Base-by-base conservation (phyloP, 305 asterid species). In the Petunia hybrid region DNA sequence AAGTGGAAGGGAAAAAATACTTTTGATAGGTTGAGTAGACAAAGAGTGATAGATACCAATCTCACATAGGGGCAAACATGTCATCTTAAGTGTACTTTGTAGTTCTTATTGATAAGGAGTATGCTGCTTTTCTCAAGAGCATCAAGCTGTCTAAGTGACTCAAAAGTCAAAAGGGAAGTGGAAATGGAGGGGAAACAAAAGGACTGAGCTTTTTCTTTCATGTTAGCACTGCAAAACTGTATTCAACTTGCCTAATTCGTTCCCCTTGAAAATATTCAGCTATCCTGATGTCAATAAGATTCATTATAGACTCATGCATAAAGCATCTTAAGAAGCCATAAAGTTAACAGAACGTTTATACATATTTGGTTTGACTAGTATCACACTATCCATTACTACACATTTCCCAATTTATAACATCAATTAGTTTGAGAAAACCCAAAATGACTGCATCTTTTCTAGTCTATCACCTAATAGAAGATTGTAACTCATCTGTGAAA, bases 91-190 rank as follows among this genome's bases (percentile, higher is more conserved):
- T 61, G 7, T 60, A 22, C 66, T 60, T 22, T 13, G 67, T 31
- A 8, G 41, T 68, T 42, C 76, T 67, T 53, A 68, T 43, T 68
- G 12, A 31, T 16, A 68, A 9, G 6, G 55, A 68, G 43, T 42
- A 68, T 8, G 39, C 55, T 68, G 40, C 76, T n/a, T 55, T 68
- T 68, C 39, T 16, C 40, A 68, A 51, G 57, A 51, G 57, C n/a
- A 51, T 68, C 76, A 68, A n/a, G n/a, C 76, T 68, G 76, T 68
- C 76, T 42, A 68, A 68, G n/a, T 68, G 56, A 68, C 8, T 6
- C 76, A 42, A 68, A 68, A n/a, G 8, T 41, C 3, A 68, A 68
- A 68, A 6, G 8, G 75, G 75, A 45, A n/a, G 75, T 41, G 75
- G n/a, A 67, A 67, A 67, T 3, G n/a, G 40, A 68, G 40, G 39